Base-by-base conservation (phyloP, 2,329 filamentous ascomycete species). In the Shiraia sp. region DNA sequence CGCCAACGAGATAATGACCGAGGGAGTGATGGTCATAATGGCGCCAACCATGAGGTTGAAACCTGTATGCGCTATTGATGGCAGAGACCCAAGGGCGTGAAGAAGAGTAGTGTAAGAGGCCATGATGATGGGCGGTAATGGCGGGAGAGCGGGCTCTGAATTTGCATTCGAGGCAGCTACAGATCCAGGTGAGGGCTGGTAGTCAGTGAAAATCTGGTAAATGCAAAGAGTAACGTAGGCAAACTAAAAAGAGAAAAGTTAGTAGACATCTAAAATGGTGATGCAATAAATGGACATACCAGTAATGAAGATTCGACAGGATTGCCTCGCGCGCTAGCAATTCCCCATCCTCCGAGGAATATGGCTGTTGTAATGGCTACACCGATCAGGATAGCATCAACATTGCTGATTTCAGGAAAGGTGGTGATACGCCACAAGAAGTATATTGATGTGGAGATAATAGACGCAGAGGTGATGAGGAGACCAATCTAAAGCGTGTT, bases 141-240 rank as follows among this genome's bases (percentile, higher is more conserved):
- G 93, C 27, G 93, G 93, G 48, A 97, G 93, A 17, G 95, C 91
- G n/a, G 88, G 84, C 46, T 95, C 87, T 10, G 80, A 65, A 10
- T 79, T 72, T 12, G 73, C 72, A 32, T 78, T 78, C 3, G 77
- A 71, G 12, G 69, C 67, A 22, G 82, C 79, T 23, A 79, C 75
- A 19, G 79, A 64, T 26, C 58, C 75, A 10, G 70, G 83, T 4
- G 88, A 91, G 3, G 93, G 90, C 55, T 92, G 83, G 72, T 97
- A 97, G 72, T 99, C 93, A 60, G 93, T 99, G 71, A 97, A 97
- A 69, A 97, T 97, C 71, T 99, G 93, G 74, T 97, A 99, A 64
- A 97, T 88, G 75, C 92, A 97, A 49, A 99, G 85, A n/a, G 96
- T 93, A 47, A 96, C 83, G 71, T 99, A 99, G 61, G 93, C 92